These are phyloP conservation scores for Podosphaera leucotricha DNA, from an alignment of 2,329 filamentous ascomycete species.

Conservation along the genomic window DNA sequence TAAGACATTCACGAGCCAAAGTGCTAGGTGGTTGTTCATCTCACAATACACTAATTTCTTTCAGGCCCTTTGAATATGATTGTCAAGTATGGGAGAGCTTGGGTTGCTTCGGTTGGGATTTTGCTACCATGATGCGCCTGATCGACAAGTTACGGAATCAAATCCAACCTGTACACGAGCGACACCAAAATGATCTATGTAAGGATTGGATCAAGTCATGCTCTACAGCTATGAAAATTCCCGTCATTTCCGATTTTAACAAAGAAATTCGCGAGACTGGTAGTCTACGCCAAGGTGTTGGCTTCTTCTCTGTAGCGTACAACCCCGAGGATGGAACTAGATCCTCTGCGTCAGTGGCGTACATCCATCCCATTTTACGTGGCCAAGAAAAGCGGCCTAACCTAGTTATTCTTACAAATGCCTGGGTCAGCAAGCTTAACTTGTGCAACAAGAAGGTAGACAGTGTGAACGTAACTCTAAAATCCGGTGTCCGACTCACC, in stretches of 20 bases:
- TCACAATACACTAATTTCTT: constrained; percentile 84
- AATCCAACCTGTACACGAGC: constrained; percentile 67
- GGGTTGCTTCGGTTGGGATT: constrained; percentile 69
- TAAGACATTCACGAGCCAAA: constrained; percentile 79
- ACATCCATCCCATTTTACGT: constrained; percentile 74
- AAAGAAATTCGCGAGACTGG: constrained; percentile 54
- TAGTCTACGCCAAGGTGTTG: constrained; percentile 49
- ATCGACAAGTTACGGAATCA: constrained; percentile 72
- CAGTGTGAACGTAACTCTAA: constrained; percentile 43
- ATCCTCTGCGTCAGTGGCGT: constrained; percentile 71
- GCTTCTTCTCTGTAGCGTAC: constrained; percentile 80
- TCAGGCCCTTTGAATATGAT: constrained; percentile 78
- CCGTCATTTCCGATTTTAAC: constrained; percentile 70
- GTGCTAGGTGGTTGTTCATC: constrained; percentile 81
- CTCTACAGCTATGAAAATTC: constrained; percentile 56
- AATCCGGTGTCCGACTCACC: constrained; percentile 27
- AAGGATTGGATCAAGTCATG: constrained; percentile 73
- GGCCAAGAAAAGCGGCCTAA: constrained; percentile 67
- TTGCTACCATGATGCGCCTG: constrained; percentile 60
- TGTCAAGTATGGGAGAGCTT: constrained; percentile 61
- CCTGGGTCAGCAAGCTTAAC: constrained; percentile 67
- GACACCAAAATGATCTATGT: constrained; percentile 76
- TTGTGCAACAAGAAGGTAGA: constrained; percentile 44
- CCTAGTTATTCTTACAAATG: constrained; percentile 65
- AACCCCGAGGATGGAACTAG: constrained; percentile 71